Evolutionary conservation across 1,284 basidiomycete genomes (phyloP).

Genomic region (Ustilago cynodontis): DNA sequence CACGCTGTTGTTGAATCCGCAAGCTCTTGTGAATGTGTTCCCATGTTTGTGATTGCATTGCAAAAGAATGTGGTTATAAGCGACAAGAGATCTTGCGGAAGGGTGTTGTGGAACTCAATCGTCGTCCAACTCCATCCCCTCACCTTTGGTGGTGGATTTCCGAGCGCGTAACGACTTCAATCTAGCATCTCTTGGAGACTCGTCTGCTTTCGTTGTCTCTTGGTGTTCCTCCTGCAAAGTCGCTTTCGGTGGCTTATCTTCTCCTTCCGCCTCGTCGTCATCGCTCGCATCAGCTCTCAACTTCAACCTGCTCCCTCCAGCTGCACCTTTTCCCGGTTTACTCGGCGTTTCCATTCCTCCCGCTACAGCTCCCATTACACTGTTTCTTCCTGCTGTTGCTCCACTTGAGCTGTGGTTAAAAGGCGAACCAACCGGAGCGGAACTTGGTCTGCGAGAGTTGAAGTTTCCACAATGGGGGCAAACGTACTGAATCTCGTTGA

Average conservation of each 20-base stretch:
- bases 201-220: slow-evolving; percentile 2
- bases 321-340: slow-evolving; percentile 20
- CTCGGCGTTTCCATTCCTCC: slow-evolving; percentile 27
- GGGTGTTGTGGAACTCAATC: slow-evolving; percentile 9
- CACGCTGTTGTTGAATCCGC: too few species aligned
- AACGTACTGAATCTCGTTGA: slow-evolving; percentile 85
- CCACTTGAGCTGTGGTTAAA: slow-evolving; percentile 29
- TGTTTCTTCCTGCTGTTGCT: neutral
- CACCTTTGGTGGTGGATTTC: slow-evolving; percentile 11
- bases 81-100: too few species aligned
- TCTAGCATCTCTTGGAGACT: slow-evolving; percentile 10
- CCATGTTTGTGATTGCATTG: too few species aligned
- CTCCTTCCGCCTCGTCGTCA: slow-evolving; percentile 25
- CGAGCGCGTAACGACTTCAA: slow-evolving; percentile 28
- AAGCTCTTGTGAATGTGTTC: too few species aligned
- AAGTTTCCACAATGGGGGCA: slow-evolving; percentile 82
- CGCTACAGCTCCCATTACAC: neutral
- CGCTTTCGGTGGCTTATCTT: slow-evolving; percentile 28
- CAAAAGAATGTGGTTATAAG: too few species aligned
- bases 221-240: slow-evolving; percentile 26
- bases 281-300: slow-evolving; percentile 30
- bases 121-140: slow-evolving; percentile 49
- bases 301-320: slow-evolving; percentile 27
- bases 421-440: slow-evolving; percentile 64
- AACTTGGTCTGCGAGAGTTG: slow-evolving; percentile 73